These are phyloP conservation scores for Candida ortonii DNA, from an alignment of 805 yeast genomes.

Conservation along the genomic window DNA sequence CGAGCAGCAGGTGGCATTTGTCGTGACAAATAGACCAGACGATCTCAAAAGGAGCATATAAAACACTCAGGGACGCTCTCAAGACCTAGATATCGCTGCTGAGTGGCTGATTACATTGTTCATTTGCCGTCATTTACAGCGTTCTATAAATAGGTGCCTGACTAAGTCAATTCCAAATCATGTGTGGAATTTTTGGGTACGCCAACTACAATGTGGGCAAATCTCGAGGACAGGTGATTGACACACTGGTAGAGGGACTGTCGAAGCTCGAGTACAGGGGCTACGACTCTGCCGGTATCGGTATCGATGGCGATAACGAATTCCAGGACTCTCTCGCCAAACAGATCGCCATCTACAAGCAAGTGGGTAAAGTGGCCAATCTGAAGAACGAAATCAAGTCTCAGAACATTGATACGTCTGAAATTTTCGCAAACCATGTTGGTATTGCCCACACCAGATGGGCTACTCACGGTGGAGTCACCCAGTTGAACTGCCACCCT, in stretches of 20 bases:
- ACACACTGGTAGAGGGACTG: constrained; percentile 82
- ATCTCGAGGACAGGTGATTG: constrained; percentile 88
- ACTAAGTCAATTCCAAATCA: too few species aligned
- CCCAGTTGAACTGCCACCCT: constrained; percentile 87
- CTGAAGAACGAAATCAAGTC: constrained; percentile 62
- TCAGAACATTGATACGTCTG: constrained; percentile 52
- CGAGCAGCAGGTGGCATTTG: too few species aligned
- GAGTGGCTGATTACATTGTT: too few species aligned
- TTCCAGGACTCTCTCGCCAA: constrained; percentile 40
- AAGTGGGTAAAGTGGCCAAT: constrained; percentile 87
- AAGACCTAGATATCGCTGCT: too few species aligned
- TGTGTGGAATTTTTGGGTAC: constrained; percentile 99
- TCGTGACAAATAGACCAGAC: too few species aligned
- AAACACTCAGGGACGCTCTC: too few species aligned
- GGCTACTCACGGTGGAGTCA: constrained; percentile 99
- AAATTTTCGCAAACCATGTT: constrained; percentile 75
- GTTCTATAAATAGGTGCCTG: too few species aligned
- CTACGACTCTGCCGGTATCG: constrained; percentile 95
- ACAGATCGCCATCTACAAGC: constrained; percentile 71
- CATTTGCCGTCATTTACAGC: not conserved
- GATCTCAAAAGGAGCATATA: too few species aligned
- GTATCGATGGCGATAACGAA: constrained; percentile 80
- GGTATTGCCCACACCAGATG: constrained; percentile 99
- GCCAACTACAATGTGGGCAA: constrained; percentile 92
- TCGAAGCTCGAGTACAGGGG: constrained; percentile 94